Base-by-base conservation (phyloP, 129 eudicot genomes). In the Saposhnikovia divaricata region DNA sequence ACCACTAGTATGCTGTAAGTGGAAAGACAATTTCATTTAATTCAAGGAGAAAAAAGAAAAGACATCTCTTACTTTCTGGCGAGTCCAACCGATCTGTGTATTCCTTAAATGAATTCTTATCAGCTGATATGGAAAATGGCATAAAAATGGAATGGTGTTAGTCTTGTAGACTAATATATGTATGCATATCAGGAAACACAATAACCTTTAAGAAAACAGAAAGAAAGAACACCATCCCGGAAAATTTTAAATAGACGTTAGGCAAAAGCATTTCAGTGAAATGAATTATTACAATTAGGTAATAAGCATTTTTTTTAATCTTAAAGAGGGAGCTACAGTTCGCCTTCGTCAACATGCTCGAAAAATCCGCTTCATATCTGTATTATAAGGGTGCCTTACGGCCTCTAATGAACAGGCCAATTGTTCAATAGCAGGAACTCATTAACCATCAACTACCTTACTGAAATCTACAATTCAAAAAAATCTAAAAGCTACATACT, bases 41-140 rank as follows among this genome's bases (percentile, higher is more conserved):
- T 63, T 39, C 19, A n/a, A 23, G 50, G 78, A 55, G 42, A 72
- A 34, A 50, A 43, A 23, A 38, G 14, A 44, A 1, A 27, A 0
- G 28, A 19, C 45, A 80, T 19, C 57, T 78, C 92, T 86, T 88
- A 94, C 98, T 86, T 91, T 94, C 83, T 94, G 96, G 59, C 98
- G 98, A 75, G 97, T 91, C 98, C 98, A 94, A n/a, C 97, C 93
- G 72, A 90, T 80, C 25, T 90, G 96, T 83, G 93, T 77, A 86
- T 82, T 91, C 82, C 98, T 87, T 53, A 96, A 87, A 83, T 91
- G 98, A 80, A 94, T 91, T 83, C 97, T 86, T 79, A 89, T 82
- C 82, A 94, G 79, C 98, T 94, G 91, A 57, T 55, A 83, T 72
- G 83, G 47, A 25, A n/a, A 76, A 70, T 76, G 57, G 9, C 4